phyloP scores from a whole-genome alignment of 768 basidiomycete species.

The Rhizopogon vulgaris region DNA sequence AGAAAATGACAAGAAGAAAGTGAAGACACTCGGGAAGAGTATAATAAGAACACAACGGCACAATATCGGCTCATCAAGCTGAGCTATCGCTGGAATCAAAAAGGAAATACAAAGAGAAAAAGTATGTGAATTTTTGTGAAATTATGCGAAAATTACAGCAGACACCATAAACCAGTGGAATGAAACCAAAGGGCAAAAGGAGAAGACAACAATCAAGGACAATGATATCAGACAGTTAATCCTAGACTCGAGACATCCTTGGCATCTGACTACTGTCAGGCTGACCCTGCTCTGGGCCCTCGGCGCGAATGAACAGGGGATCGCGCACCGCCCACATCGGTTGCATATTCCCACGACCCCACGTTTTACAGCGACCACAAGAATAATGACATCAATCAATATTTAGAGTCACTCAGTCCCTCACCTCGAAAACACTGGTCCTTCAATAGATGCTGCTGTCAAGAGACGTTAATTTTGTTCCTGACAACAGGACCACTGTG shows the following conservation, averaged over 20 bases:
- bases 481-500: not conserved
- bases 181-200: constrained; percentile 10
- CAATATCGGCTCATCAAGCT: constrained; percentile 11
- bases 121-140: constrained; percentile 1
- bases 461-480: not conserved
- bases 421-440: constrained; percentile 17
- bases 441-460: not conserved
- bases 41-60: constrained; percentile 26
- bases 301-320: not conserved
- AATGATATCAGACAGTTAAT: constrained; percentile 8
- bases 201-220: not conserved
- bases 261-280: constrained; percentile 12
- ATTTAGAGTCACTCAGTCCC: not conserved
- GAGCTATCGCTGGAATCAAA: constrained; percentile 1
- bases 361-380: constrained; percentile 33
- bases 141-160: constrained; percentile 6
- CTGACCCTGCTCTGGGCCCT: not conserved
- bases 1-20: constrained; percentile 16
- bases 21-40: constrained; percentile 19
- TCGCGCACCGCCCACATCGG: constrained; percentile 1
- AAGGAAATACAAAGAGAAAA: constrained; percentile 8
- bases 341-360: constrained; percentile 31
- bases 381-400: constrained; percentile 23
- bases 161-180: not conserved
- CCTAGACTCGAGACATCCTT: not conserved